These are phyloP conservation scores for Neonectria faginata DNA, from an alignment of 2,329 filamentous ascomycete species.

Conservation along the genomic window DNA sequence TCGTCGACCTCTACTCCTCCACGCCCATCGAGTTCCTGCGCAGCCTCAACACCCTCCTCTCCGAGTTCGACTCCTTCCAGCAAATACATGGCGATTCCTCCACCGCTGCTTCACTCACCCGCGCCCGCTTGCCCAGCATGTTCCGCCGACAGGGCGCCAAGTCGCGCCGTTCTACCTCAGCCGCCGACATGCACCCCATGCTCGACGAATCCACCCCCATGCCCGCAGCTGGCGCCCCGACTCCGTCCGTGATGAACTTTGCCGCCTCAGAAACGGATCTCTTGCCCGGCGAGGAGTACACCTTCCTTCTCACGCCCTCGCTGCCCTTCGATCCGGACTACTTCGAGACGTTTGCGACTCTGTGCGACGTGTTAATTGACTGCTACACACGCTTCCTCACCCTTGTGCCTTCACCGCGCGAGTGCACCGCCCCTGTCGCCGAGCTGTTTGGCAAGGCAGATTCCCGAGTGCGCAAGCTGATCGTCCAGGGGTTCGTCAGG, in stretches of 20 bases:
- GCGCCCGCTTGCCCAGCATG: conserved; percentile 86
- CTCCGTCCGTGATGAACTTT: conserved; percentile 66
- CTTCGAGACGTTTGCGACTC: conserved; percentile 93
- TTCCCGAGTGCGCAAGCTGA: conserved; percentile 84
- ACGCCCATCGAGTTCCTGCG: conserved; percentile 87
- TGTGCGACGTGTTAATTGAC: conserved; percentile 96
- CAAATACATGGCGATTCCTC: conserved; percentile 85
- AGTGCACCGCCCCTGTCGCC: conserved; percentile 76
- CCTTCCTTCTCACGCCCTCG: conserved; percentile 87
- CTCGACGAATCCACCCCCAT: conserved; percentile 47
- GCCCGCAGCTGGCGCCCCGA: conserved; percentile 43
- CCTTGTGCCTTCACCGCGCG: conserved; percentile 79
- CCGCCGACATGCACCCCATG: conserved; percentile 55
- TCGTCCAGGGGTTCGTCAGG: conserved; percentile 86
- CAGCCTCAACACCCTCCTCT: conserved; percentile 83
- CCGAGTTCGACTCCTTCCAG: conserved; percentile 95
- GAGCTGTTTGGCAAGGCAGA: conserved; percentile 94
- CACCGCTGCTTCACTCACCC: conserved; percentile 75
- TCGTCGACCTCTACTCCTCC: conserved; percentile 87
- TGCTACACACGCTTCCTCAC: conserved; percentile 84
- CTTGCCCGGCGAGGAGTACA: conserved; percentile 86
- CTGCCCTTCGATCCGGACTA: conserved; percentile 98
- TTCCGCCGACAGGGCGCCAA: conserved; percentile 76
- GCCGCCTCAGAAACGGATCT: conserved; percentile 73
- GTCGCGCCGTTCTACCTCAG: conserved; percentile 66